These are phyloP conservation scores for Solanum sparsipilum DNA, from an alignment of 257 asterid genomes.

Conservation along the genomic window DNA sequence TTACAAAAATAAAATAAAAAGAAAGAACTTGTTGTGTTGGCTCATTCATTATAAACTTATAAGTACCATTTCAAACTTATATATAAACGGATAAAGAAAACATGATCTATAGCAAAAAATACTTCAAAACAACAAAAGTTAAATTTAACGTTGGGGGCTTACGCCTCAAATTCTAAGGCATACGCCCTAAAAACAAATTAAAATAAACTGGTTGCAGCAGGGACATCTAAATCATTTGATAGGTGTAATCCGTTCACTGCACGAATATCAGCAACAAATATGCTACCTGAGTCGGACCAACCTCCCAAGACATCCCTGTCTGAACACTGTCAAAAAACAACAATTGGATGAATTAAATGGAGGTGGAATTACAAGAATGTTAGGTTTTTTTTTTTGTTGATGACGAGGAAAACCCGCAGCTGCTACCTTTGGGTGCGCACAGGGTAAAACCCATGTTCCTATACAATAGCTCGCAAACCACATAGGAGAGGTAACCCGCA, in stretches of 20 bases:
- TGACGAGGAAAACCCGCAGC: no score
- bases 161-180: background rate
- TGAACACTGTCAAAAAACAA: slow-evolving; percentile 8
- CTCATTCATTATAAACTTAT: background rate
- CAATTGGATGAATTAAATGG: background rate
- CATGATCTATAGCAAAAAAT: background rate
- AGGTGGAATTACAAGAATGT: background rate
- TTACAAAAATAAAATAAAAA: no score
- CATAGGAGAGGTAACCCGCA: no score
- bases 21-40: background rate
- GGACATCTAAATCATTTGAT: background rate
- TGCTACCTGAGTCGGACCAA: slow-evolving; percentile 37
- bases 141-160: background rate
- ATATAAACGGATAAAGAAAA: no score
- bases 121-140: background rate
- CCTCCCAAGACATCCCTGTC: slow-evolving; percentile 29
- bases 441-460: no score
- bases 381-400: no score
- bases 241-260: background rate
- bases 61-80: background rate
- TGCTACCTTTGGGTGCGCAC: no score
- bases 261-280: slow-evolving; percentile 26
- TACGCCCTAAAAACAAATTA: background rate
- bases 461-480: no score
- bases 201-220: background rate